These are phyloP conservation scores for Brasenia schreberi DNA, from an alignment of 164 flowering plant genomes.

Conservation along the genomic window DNA sequence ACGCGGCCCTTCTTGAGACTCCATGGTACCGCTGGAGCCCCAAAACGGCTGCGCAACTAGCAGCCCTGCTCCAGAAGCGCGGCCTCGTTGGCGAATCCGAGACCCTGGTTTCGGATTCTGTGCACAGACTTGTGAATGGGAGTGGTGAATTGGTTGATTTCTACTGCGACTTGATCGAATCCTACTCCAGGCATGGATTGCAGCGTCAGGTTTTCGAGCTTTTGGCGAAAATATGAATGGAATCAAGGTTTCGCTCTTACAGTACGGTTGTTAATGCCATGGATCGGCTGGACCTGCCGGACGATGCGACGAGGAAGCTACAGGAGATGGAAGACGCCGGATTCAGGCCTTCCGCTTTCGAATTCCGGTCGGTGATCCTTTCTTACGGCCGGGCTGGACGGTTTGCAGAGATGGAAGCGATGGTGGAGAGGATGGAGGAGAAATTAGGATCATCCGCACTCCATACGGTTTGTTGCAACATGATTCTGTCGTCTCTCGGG, in stretches of 20 bases:
- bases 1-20: conserved; percentile 35
- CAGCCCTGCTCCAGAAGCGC: conserved; percentile 37
- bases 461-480: conserved; percentile 57
- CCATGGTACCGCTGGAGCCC: conserved; percentile 70
- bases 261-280: conserved; percentile 41
- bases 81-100: conserved; percentile 30
- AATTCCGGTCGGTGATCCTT: conserved; percentile 37
- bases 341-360: conserved; percentile 37
- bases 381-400: conserved; percentile 54
- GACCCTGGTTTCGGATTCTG: conserved; percentile 27
- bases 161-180: conserved; percentile 40
- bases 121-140: conserved; percentile 13
- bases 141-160: conserved; percentile 32
- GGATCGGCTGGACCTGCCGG: conserved; percentile 36
- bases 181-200: conserved; percentile 29
- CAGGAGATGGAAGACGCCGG: conserved; percentile 40
- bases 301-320: conserved; percentile 44
- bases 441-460: conserved; percentile 21
- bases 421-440: conserved; percentile 32
- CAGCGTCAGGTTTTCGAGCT: conserved; percentile 24
- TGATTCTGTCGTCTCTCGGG: conserved; percentile 64
- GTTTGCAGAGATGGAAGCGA: conserved; percentile 44
- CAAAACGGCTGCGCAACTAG: conserved; percentile 43
- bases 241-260: conserved; percentile 31
- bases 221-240: conserved; percentile 14